phyloP scores from a whole-genome alignment of 1,284 basidiomycete genomes.

The Malassezia caprae region DNA sequence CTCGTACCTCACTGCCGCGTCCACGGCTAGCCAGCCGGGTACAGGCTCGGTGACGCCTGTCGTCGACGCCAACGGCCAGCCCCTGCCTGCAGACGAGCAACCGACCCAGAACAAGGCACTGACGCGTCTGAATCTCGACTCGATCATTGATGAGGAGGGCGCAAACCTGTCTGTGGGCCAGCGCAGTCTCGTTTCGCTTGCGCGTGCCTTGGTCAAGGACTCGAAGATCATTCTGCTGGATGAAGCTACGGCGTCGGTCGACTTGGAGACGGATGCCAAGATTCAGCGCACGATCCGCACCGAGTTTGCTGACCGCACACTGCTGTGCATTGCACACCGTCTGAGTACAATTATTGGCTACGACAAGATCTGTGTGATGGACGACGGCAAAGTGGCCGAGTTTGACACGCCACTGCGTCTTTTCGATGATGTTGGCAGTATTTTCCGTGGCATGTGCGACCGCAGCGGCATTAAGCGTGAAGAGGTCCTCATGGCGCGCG shows the following conservation, averaged over 20 bases:
- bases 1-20: constrained; percentile 38
- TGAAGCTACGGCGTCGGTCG: constrained; percentile 69
- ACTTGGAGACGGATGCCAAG: constrained; percentile 67
- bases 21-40: constrained; percentile 18
- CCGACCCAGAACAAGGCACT: constrained; percentile 13
- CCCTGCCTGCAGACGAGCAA: not conserved
- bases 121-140: constrained; percentile 40
- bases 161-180: constrained; percentile 47
- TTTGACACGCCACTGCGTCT: constrained; percentile 61
- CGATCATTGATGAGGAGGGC: constrained; percentile 46
- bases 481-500: constrained; percentile 23
- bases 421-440: constrained; percentile 54
- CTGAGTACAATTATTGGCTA: constrained; percentile 70
- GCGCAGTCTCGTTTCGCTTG: constrained; percentile 47
- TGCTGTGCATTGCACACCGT: constrained; percentile 64
- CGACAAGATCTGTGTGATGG: constrained; percentile 68
- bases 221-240: constrained; percentile 49
- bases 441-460: constrained; percentile 63
- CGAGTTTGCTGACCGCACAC: constrained; percentile 69
- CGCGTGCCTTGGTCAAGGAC: constrained; percentile 45
- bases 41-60: constrained; percentile 8
- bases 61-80: not conserved
- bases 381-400: constrained; percentile 62
- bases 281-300: constrained; percentile 75
- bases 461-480: constrained; percentile 61